These are phyloP conservation scores for Fusarium oxysporum DNA, from an alignment of 2,329 filamentous ascomycete genomes.

Conservation along the genomic window DNA sequence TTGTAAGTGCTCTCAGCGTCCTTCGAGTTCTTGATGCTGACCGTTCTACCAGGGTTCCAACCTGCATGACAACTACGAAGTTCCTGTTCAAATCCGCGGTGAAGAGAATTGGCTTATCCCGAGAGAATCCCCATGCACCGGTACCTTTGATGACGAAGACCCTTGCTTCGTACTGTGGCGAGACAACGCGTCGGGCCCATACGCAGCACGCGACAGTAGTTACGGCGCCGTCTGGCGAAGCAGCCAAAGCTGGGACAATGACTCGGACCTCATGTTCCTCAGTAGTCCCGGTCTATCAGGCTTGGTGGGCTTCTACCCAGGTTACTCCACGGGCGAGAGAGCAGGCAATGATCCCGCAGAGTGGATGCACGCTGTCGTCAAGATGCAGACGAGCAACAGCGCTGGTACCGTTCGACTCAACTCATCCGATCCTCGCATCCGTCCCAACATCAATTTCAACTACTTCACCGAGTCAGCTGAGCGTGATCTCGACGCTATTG, in stretches of 20 bases:
- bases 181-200: not conserved
- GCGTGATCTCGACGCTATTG: not conserved
- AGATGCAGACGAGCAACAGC: constrained; percentile 14
- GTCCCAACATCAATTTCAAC: constrained; percentile 6
- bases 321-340: not conserved
- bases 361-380: constrained; percentile 10
- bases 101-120: not conserved
- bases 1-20: not conserved
- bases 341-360: not conserved
- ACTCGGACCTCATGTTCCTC: constrained; percentile 6
- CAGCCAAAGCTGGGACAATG: constrained; percentile 1
- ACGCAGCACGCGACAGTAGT: not conserved
- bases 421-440: not conserved
- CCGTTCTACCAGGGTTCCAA: accelerated
- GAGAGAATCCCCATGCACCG: not conserved
- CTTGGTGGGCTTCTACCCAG: not conserved
- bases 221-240: not conserved
- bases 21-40: not conserved
- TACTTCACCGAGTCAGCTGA: not conserved
- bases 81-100: not conserved
- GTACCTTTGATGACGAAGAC: not conserved
- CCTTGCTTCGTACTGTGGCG: constrained; percentile 4
- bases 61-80: not conserved
- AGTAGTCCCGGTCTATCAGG: not conserved
- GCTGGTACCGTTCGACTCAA: constrained; percentile 5